A percentile compares a stretch with the other conserved stretches of the same genome.
Evolutionary conservation across 106 monocot species (phyloP).

Genomic region (Cymbidium sinense): DNA sequence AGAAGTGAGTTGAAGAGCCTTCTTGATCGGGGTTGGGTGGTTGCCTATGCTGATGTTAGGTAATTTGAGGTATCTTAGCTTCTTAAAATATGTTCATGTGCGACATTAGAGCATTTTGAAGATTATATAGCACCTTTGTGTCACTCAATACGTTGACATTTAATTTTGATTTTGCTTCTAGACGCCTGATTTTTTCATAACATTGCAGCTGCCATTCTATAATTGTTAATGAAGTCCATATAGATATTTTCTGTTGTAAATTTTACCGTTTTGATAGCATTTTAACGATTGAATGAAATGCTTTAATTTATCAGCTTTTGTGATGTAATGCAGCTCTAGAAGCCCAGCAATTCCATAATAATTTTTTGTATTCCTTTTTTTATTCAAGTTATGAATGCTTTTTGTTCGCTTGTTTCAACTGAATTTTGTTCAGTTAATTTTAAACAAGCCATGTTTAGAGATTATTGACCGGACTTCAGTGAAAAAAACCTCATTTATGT

Average conservation of each 20-base stretch:
- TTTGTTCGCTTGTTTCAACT: background rate
- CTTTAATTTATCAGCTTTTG: background rate
- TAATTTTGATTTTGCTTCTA: background rate
- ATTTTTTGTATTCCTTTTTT: background rate
- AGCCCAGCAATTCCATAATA: background rate
- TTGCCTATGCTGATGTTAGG: constrained; percentile 99
- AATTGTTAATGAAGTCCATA: background rate
- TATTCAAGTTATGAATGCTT: background rate
- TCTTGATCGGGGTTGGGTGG: constrained; percentile 95
- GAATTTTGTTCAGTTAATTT: background rate
- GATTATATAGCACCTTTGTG: background rate
- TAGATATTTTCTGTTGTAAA: background rate
- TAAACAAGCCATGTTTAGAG: background rate
- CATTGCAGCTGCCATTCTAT: background rate
- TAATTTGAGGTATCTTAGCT: constrained; percentile 8
- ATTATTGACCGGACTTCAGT: background rate
- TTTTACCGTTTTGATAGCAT: background rate
- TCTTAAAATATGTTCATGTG: background rate
- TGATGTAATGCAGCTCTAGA: background rate
- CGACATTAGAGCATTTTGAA: background rate
- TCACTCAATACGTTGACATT: background rate
- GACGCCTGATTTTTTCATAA: background rate
- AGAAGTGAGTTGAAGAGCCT: constrained; percentile 85
- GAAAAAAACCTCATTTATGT: background rate
- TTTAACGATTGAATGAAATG: background rate